Evolutionary conservation across 2,329 filamentous ascomycete species (phyloP).

Genomic region (Mycogone perniciosa): DNA sequence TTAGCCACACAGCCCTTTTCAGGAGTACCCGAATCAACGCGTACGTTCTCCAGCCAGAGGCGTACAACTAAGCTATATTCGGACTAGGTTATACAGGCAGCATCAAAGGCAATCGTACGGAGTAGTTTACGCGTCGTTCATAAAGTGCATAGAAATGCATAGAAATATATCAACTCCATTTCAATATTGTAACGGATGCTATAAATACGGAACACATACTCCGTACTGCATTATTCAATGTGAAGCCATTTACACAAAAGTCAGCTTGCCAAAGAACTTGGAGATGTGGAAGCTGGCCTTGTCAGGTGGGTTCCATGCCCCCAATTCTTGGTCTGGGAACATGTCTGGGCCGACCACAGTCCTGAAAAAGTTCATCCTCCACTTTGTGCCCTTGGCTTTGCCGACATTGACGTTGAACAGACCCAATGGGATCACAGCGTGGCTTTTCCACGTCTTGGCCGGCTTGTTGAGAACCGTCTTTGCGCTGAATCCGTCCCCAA

Average conservation of each 20-base stretch:
- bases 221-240: neutral
- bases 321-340: constrained; percentile 38
- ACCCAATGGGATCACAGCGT: constrained; percentile 37
- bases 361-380: constrained; percentile 49
- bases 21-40: no score
- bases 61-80: no score
- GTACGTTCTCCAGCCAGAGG: no score
- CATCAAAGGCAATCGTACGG: no score
- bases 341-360: constrained; percentile 37
- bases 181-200: no score
- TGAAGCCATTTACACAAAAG: constrained; percentile 27
- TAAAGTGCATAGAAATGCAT: no score
- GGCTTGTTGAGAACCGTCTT: constrained; percentile 32
- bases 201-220: no score
- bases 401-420: constrained; percentile 44
- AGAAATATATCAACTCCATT: no score
- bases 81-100: no score
- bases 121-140: no score
- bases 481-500: constrained; percentile 35
- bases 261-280: constrained; percentile 37
- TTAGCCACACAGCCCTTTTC: no score
- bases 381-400: constrained; percentile 35
- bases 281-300: constrained; percentile 44
- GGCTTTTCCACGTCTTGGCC: constrained; percentile 35
- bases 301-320: constrained; percentile 41